phyloP scores from a whole-genome alignment of 2,329 filamentous ascomycete genomes.

The Thielaviopsis cerberus region DNA sequence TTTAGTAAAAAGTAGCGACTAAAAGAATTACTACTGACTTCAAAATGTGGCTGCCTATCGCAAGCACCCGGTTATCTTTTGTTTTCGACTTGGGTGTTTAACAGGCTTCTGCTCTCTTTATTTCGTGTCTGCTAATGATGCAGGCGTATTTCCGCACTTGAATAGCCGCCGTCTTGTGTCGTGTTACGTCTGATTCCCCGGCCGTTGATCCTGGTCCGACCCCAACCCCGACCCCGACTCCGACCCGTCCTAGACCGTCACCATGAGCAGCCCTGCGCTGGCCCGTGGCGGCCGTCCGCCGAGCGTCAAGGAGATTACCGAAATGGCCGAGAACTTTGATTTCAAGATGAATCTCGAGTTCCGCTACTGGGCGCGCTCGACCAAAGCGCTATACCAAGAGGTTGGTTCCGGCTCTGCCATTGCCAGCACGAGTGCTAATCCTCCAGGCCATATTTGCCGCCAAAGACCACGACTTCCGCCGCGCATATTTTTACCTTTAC shows the following conservation, averaged over 20 bases:
- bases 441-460: slow-evolving; percentile 65
- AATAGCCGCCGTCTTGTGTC: too few species aligned
- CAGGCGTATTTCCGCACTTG: too few species aligned
- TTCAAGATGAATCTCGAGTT: slow-evolving; percentile 63
- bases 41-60: not conserved
- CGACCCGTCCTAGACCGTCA: not conserved
- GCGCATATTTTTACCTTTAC: slow-evolving; percentile 81
- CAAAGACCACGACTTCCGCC: slow-evolving; percentile 66
- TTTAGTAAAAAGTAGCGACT: not conserved
- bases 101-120: not conserved
- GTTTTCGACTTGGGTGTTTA: not conserved
- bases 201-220: not conserved
- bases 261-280: not conserved
- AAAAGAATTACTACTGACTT: not conserved
- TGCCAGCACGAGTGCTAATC: slow-evolving; percentile 8
- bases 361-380: slow-evolving; percentile 65
- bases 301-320: slow-evolving; percentile 59
- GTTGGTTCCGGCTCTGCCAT: slow-evolving; percentile 25
- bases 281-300: slow-evolving; percentile 13
- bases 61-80: not conserved
- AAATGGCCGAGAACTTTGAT: slow-evolving; percentile 58
- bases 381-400: slow-evolving; percentile 62
- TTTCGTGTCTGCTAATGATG: too few species aligned
- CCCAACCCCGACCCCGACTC: not conserved
- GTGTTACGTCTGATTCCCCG: too few species aligned